A percentile compares a stretch with the other conserved stretches of the same genome.
Conservation (phyloP, 805 yeast genomes). For the Clavispora asparagi region DNA sequence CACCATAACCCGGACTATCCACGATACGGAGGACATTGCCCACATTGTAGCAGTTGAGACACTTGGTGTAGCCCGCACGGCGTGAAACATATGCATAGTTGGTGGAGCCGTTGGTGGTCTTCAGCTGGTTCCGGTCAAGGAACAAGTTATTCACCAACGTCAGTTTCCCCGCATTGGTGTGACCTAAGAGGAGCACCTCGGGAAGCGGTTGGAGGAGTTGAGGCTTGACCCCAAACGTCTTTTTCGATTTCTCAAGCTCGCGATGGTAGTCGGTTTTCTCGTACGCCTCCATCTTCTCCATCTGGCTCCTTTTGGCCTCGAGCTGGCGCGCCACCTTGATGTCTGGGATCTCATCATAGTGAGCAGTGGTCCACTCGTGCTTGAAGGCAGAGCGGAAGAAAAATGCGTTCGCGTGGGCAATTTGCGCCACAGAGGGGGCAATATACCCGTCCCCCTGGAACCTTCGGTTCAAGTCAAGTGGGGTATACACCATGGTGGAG, state of each 20-base stretch:
- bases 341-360: slow-evolving; percentile 55
- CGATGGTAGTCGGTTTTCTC: slow-evolving; percentile 20
- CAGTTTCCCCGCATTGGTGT: slow-evolving; percentile 85
- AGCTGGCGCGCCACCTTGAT: slow-evolving; percentile 29
- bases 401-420: slow-evolving; percentile 21
- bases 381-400: slow-evolving; percentile 43
- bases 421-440: slow-evolving; percentile 7
- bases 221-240: slow-evolving; percentile 32
- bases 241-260: slow-evolving; percentile 13
- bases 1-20: slow-evolving; percentile 92
- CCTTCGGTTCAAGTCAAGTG: not conserved
- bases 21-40: slow-evolving; percentile 61
- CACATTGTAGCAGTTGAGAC: slow-evolving; percentile 68
- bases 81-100: slow-evolving; percentile 51
- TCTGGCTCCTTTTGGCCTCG: slow-evolving; percentile 11
- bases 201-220: slow-evolving; percentile 41
- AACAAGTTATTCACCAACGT: slow-evolving; percentile 63
- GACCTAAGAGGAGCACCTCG: slow-evolving; percentile 71
- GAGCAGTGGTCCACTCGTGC: slow-evolving; percentile 58
- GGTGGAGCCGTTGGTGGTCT: slow-evolving; percentile 18
- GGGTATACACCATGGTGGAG: not conserved
- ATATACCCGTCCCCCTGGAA: not conserved
- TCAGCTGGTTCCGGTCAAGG: slow-evolving; percentile 29
- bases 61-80: slow-evolving; percentile 53
- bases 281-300: slow-evolving; percentile 19